phyloP scores from a whole-genome alignment of 2,329 filamentous ascomycete species.

The Clarireedia homoeocarpa region DNA sequence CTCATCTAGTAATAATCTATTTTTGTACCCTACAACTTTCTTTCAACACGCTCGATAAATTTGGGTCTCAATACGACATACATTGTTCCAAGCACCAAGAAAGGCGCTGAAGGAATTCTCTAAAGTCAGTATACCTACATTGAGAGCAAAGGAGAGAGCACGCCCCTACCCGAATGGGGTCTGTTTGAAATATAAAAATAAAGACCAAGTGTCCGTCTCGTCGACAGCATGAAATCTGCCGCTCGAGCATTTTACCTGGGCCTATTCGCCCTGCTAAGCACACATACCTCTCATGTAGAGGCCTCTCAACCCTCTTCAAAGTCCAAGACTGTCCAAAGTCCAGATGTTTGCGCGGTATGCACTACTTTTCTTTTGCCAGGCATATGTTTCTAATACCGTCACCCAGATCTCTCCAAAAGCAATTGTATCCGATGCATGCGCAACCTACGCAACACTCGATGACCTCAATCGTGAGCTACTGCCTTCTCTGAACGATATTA shows the following conservation, averaged over 20 bases:
- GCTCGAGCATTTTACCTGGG: constrained; percentile 53
- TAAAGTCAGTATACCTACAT: background rate
- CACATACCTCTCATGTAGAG: constrained; percentile 37
- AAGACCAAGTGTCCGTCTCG: constrained; percentile 18
- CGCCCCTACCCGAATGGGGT: background rate
- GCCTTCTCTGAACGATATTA: constrained; percentile 72
- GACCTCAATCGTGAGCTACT: constrained; percentile 69
- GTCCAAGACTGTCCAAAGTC: constrained; percentile 32
- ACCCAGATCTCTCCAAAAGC: constrained; percentile 75
- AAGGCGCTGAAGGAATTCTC: background rate
- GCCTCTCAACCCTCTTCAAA: constrained; percentile 12
- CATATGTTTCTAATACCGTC: constrained; percentile 28
- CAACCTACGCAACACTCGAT: constrained; percentile 87
- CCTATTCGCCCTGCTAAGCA: constrained; percentile 48
- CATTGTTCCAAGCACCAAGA: background rate
- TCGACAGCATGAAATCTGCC: constrained; percentile 41
- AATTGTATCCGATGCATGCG: constrained; percentile 90
- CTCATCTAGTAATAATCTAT: background rate
- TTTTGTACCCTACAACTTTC: background rate
- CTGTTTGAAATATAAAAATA: background rate
- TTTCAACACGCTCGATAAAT: constrained; percentile 1
- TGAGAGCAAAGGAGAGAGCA: background rate
- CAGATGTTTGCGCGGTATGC: constrained; percentile 33
- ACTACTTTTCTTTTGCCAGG: constrained; percentile 22
- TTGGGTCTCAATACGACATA: constrained; percentile 2